Evolutionary conservation across 768 basidiomycete species (phyloP), one percentile per base, ranked within the genome.

Genomic region (Amyloporia xantha): DNA sequence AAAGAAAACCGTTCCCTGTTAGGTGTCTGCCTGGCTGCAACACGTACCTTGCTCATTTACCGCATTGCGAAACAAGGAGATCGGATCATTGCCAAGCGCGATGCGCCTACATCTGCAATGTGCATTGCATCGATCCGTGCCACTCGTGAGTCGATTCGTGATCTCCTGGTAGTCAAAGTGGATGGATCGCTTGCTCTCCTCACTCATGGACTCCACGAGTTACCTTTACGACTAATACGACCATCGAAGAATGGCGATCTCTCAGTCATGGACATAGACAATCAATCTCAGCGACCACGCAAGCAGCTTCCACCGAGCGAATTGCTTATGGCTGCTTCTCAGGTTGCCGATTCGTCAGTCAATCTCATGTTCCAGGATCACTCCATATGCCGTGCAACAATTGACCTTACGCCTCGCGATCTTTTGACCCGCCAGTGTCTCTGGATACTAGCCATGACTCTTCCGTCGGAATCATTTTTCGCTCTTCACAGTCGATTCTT

Each of bases 161-260:
- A 96, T 62, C 68, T 92, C 9, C 65, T 95, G 4, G 65, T 85
- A 13, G 64, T 90, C 41, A 79, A 75, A 41, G 74, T 80, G 2
- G 70, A 78, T 41, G 74, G 80, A 25, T 62, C 63, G 7, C 63
- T 91, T 9, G 63, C 68, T 0, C 59, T 92, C 3, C 64, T 85
- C 33, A 87, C 83, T 0, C 84, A 87, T 54, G 86, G 83, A 1
- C 55, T 70, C 9, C 62, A 63, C n/a, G 66, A 69, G 20, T 57
- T 73, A n/a, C 62, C 57, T 25, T 40, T 64, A 20, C 38, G 13
- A 10, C 38, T 33, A 5, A 36, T 25, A 11, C 45, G 45, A 4
- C n/a, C 36, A 6, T 24, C 17, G 23, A 26, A 37, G 11, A n/a
- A 35, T 7, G 15, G 23, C 12, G 21, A 23, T 11, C 2, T 15